Evolutionary conservation across 345 rosid genomes (phyloP).

Genomic region (Toxicodendron radicans): DNA sequence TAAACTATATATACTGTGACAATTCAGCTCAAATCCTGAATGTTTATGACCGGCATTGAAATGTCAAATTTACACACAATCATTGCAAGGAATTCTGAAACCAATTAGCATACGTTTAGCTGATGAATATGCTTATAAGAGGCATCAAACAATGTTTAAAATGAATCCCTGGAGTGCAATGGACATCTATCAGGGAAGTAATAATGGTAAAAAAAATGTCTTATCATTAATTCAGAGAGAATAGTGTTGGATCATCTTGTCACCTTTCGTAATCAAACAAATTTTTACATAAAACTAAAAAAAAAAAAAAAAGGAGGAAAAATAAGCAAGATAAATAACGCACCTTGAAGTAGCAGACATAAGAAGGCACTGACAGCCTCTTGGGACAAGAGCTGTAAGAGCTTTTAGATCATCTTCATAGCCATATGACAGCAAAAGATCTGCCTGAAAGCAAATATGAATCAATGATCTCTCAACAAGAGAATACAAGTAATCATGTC

Average conservation of each 20-base stretch:
- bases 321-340: conserved; percentile 6
- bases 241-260: not conserved
- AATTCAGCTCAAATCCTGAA: not conserved
- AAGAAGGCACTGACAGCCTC: conserved; percentile 88
- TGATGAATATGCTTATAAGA: not conserved
- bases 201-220: not conserved
- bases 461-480: conserved; percentile 21
- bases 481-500: conserved; percentile 1
- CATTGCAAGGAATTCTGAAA: not conserved
- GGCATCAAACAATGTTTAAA: not conserved
- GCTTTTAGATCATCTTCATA: conserved; percentile 89
- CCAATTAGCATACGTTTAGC: not conserved
- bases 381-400: conserved; percentile 70
- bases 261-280: not conserved
- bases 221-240: not conserved
- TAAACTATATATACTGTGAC: not conserved
- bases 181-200: not conserved
- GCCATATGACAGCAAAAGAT: conserved; percentile 87
- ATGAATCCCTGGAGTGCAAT: not conserved
- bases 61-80: not conserved
- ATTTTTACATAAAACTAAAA: not conserved
- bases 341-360: conserved; percentile 98
- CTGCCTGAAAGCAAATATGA: conserved; percentile 65
- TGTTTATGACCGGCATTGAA: not conserved
- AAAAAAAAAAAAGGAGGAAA: not conserved